Percentiles rank a stretch among this genome's conserved stretches.
These are phyloP conservation scores for Rhododendron simsii DNA, from an alignment of 148 eudicot species.

Conservation along the genomic window DNA sequence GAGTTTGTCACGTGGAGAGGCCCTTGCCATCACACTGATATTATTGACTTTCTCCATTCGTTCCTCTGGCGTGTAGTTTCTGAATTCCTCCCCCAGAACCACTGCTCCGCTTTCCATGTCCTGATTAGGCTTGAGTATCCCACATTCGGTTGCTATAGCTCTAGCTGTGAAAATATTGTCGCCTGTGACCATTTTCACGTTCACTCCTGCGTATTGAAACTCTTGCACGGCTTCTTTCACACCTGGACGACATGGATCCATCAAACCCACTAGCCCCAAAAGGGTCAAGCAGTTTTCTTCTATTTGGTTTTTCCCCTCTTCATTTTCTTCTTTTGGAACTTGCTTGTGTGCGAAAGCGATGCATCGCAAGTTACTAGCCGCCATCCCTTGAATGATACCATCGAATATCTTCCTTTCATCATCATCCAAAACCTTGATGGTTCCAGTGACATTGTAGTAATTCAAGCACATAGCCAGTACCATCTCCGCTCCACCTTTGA, in stretches of 20 bases:
- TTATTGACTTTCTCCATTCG: slow-evolving; percentile 10
- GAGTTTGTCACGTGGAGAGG: slow-evolving; percentile 7
- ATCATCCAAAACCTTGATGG: background rate
- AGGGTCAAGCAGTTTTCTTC: background rate
- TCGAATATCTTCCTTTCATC: background rate
- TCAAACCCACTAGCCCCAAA: slow-evolving; percentile 16
- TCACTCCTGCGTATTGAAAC: slow-evolving; percentile 7
- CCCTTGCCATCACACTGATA: slow-evolving; percentile 17
- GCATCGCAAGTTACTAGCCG: background rate
- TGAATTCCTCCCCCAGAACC: background rate
- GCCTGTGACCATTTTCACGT: slow-evolving; percentile 15
- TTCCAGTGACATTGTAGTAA: background rate
- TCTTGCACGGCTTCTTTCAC: slow-evolving; percentile 8
- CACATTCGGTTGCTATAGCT: slow-evolving; percentile 21
- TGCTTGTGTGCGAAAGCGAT: slow-evolving; percentile 21
- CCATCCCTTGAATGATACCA: slow-evolving; percentile 9
- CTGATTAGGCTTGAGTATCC: slow-evolving; percentile 10
- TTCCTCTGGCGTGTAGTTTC: no score
- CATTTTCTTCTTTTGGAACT: background rate
- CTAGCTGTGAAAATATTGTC: slow-evolving; percentile 13
- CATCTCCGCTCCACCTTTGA: slow-evolving; percentile 16
- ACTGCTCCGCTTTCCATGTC: background rate
- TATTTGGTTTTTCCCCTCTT: background rate
- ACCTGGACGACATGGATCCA: slow-evolving; percentile 5
- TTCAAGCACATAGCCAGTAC: background rate